A percentile compares a stretch with the other conserved stretches of the same genome.
phyloP scores from a whole-genome alignment of 2,329 filamentous ascomycete species.

The Colletotrichum lupini region DNA sequence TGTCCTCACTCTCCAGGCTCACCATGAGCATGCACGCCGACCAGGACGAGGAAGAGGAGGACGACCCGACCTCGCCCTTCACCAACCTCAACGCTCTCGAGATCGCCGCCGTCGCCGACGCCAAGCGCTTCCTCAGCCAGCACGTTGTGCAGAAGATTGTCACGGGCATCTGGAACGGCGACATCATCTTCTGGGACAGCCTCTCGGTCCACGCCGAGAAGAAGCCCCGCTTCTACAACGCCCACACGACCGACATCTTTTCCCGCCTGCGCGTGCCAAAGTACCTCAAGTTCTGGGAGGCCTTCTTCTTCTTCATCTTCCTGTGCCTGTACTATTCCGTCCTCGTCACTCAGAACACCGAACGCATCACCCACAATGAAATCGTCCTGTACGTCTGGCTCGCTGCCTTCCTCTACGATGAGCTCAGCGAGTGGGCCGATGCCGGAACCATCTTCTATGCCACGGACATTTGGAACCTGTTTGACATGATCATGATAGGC shows the following conservation, averaged over 20 bases:
- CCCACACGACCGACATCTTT: slow-evolving; percentile 74
- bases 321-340: slow-evolving; percentile 88
- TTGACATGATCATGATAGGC: slow-evolving; percentile 78
- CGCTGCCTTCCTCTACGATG: slow-evolving; percentile 87
- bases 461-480: slow-evolving; percentile 84
- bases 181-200: slow-evolving; percentile 88
- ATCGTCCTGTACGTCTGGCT: slow-evolving; percentile 86
- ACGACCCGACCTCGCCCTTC: slow-evolving; percentile 78
- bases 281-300: slow-evolving; percentile 87
- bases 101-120: slow-evolving; percentile 83
- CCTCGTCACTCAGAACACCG: slow-evolving; percentile 76
- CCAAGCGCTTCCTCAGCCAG: slow-evolving; percentile 87
- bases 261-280: slow-evolving; percentile 81
- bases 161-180: slow-evolving; percentile 85
- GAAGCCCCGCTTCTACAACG: slow-evolving; percentile 80
- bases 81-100: slow-evolving; percentile 86
- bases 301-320: slow-evolving; percentile 82
- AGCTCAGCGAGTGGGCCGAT: slow-evolving; percentile 85
- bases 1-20: slow-evolving; percentile 66
- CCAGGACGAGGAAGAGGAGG: slow-evolving; percentile 55
- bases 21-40: slow-evolving; percentile 58
- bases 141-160: slow-evolving; percentile 84
- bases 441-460: slow-evolving; percentile 89
- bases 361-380: slow-evolving; percentile 75
- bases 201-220: slow-evolving; percentile 80